Evolutionary conservation across 2,329 filamentous ascomycete genomes (phyloP), one percentile per base, ranked within the genome.

Genomic region (Endoconidiophora polonica): DNA sequence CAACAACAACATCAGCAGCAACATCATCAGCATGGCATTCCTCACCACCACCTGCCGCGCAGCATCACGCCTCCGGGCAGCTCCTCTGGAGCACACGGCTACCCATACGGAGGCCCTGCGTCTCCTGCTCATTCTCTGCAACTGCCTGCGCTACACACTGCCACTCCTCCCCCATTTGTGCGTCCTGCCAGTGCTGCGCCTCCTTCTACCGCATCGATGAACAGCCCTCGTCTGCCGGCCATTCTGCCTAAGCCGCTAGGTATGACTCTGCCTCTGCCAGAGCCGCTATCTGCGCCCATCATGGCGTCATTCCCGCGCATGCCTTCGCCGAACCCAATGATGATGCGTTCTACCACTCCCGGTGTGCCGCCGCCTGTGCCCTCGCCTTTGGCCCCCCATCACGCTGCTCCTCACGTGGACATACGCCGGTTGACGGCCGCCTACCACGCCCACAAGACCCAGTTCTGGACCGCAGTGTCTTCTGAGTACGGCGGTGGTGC

Each of bases 391-490:
- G 59, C 59, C 12, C 58, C 64, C 43, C 56, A 63, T 55, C 60
- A 68, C 54, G 23, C 38, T n/a, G 29, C 18, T 10, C 41, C 42
- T 5, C 68, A 71, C 54, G 70, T 82, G 55, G 78, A 85, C 61
- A 71, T 79, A 58, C 67, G 72, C 24, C 79, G 81, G 44, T 77
- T 90, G 22, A 74, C 77, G 44, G 70, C 74, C 54, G 75, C 87
- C 56, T 88, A 88, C 63, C 73, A 78, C 48, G 68, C 74, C 5
- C 82, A 86, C 63, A 77, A 81, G 41, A 69, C 72, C 46, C 73
- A 75, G 6, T 88, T 90, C 66, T 90, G 84, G 83, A 69, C 74
- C 33, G 71, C 74, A 44, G 73, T 90, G 36, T 82, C 83, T 26
- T 68, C 74, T 23, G 81, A 86, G 58, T 88, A 88, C 59, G 82